phyloP scores from a whole-genome alignment of 345 rosid genomes.

The Eutrema japonicum region DNA sequence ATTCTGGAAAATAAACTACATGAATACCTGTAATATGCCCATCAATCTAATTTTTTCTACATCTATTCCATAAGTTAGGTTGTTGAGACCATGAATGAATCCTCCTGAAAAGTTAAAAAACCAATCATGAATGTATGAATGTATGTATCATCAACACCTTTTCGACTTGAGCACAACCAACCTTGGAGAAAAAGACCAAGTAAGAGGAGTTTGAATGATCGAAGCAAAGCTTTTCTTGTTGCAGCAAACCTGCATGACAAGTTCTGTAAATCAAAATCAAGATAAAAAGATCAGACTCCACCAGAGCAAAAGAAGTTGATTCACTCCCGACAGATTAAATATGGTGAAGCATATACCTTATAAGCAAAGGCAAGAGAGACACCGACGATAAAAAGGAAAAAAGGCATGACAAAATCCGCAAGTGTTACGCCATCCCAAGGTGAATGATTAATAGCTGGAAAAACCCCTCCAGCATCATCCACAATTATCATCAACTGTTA shows the following conservation, averaged over 20 bases:
- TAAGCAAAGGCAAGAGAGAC: conserved; percentile 73
- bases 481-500: conserved; percentile 91
- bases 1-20: neutral
- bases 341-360: conserved; percentile 53
- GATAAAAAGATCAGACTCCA: conserved; percentile 8
- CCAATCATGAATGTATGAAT: neutral
- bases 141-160: too few relatives aligned
- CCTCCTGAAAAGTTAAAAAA: conserved; percentile 57
- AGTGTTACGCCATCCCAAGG: conserved; percentile 90
- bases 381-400: conserved; percentile 90
- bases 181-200: conserved; percentile 91
- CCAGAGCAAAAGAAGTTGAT: neutral
- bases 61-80: conserved; percentile 70
- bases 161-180: conserved; percentile 6
- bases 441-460: conserved; percentile 84
- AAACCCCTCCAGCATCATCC: conserved; percentile 79
- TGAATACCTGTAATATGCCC: conserved; percentile 82
- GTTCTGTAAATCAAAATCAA: conserved; percentile 48
- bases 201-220: conserved; percentile 60
- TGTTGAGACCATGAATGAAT: conserved; percentile 69
- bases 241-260: conserved; percentile 57
- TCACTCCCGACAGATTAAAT: neutral
- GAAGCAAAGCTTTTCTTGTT: conserved; percentile 65
- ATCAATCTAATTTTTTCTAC: conserved; percentile 61
- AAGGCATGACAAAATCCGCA: conserved; percentile 95